A percentile compares a stretch with the other conserved stretches of the same genome.
Evolutionary conservation across 768 basidiomycete species (phyloP).

Genomic region (Termitomyces sp.): DNA sequence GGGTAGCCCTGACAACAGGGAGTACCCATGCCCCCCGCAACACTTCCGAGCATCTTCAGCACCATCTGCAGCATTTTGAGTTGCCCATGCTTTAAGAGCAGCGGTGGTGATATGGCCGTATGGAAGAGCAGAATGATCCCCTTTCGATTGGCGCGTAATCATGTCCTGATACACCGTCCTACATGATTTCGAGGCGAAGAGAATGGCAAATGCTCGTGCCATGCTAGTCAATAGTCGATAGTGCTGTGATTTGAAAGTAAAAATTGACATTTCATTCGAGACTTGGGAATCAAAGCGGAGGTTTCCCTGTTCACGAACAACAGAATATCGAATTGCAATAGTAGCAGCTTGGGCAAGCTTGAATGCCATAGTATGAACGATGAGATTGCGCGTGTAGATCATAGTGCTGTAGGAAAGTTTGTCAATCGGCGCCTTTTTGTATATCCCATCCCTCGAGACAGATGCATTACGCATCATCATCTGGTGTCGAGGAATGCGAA

Average conservation of each 20-base stretch:
- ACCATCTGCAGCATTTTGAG: constrained; percentile 18
- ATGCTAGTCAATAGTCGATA: constrained; percentile 15
- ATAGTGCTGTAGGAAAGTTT: constrained; percentile 19
- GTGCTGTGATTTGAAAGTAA: constrained; percentile 19
- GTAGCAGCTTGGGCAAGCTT: constrained; percentile 19
- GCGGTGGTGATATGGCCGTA: constrained; percentile 15
- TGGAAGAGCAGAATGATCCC: constrained; percentile 9
- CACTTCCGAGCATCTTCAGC: constrained; percentile 21
- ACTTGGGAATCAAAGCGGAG: constrained; percentile 8
- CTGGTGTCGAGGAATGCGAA: constrained; percentile 18
- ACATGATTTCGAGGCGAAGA: constrained; percentile 13
- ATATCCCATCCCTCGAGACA: constrained; percentile 15
- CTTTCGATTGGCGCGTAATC: constrained; percentile 1
- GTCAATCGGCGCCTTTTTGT: constrained; percentile 4
- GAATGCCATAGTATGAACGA: constrained; percentile 13
- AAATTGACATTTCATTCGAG: constrained; percentile 10
- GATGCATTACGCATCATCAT: constrained; percentile 17
- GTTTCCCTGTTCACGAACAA: constrained; percentile 20
- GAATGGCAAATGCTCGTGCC: constrained; percentile 15
- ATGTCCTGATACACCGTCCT: constrained; percentile 10
- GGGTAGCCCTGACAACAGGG: constrained; percentile 17
- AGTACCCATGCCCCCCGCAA: constrained; percentile 21
- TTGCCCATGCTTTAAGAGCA: constrained; percentile 19
- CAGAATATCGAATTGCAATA: constrained; percentile 21
- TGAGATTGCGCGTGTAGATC: constrained; percentile 13